Conservation (phyloP, 2,329 filamentous ascomycete species). For the Colletotrichum sublineola region DNA sequence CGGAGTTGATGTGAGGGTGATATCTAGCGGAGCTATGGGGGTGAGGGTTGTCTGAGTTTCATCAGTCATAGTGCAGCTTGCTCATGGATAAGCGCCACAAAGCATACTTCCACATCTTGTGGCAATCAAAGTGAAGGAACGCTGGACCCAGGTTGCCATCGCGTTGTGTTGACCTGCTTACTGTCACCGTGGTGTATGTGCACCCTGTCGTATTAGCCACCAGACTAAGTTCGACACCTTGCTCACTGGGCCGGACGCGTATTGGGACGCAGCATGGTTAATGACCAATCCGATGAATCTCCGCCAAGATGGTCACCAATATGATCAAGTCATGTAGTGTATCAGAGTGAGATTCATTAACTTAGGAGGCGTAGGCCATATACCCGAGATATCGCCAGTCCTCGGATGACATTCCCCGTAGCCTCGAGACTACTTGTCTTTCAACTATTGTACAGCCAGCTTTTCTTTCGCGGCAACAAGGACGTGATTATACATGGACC, state of each 20-base stretch:
- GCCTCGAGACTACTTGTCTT: slow-evolving; percentile 25
- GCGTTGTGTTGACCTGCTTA: neutral
- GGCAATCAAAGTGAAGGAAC: neutral
- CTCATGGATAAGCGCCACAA: neutral
- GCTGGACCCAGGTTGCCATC: neutral
- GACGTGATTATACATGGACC: slow-evolving; percentile 36
- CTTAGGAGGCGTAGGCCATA: slow-evolving; percentile 12
- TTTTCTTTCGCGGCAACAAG: slow-evolving; percentile 35
- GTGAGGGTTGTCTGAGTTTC: neutral
- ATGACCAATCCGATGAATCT: neutral
- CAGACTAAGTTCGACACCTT: neutral
- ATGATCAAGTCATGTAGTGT: neutral
- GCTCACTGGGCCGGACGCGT: neutral
- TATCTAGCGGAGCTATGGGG: neutral
- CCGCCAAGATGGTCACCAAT: neutral
- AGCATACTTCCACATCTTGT: neutral
- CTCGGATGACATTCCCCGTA: slow-evolving; percentile 33
- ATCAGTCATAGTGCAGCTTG: neutral
- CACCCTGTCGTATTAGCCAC: neutral
- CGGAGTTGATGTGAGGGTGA: slow-evolving; percentile 33
- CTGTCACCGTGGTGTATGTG: neutral
- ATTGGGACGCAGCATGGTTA: neutral
- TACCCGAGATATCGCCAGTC: slow-evolving; percentile 12
- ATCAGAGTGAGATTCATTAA: slow-evolving; percentile 34
- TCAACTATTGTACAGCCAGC: slow-evolving; percentile 43